These are phyloP conservation scores for Mycena vitilis DNA, from an alignment of 768 basidiomycete genomes.

Conservation along the genomic window DNA sequence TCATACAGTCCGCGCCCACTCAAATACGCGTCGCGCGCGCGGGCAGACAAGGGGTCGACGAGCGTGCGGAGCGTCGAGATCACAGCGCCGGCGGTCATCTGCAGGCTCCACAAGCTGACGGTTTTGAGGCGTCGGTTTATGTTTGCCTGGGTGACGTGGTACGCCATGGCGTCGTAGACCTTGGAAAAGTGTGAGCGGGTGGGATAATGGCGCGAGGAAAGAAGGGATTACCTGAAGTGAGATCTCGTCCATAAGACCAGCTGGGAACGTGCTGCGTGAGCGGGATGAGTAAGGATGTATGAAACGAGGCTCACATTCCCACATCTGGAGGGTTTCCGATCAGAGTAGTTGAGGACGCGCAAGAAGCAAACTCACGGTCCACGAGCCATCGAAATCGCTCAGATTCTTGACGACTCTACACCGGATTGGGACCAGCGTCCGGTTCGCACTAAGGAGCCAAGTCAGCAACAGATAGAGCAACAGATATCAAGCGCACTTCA, in stretches of 20 bases:
- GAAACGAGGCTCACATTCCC: constrained; percentile 77
- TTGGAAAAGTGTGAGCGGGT: constrained; percentile 42
- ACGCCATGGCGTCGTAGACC: constrained; percentile 93
- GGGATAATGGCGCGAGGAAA: background rate
- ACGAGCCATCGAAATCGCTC: constrained; percentile 92
- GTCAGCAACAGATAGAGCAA: background rate
- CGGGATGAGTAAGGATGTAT: constrained; percentile 24
- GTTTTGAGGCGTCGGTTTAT: constrained; percentile 90
- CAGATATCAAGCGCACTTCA: constrained; percentile 75
- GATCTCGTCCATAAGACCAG: constrained; percentile 92
- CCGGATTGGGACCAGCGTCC: constrained; percentile 93
- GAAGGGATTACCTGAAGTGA: constrained; percentile 73
- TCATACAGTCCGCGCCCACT: constrained; percentile 41
- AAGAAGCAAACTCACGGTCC: constrained; percentile 81
- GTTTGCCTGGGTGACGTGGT: constrained; percentile 93
- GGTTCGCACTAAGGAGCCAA: constrained; percentile 75
- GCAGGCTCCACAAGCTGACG: constrained; percentile 94
- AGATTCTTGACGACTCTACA: constrained; percentile 89
- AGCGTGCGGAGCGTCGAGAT: constrained; percentile 80
- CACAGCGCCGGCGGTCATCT: constrained; percentile 91
- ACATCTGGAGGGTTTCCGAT: constrained; percentile 67
- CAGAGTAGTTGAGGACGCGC: constrained; percentile 18
- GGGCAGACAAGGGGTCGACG: constrained; percentile 74
- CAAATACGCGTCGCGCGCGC: constrained; percentile 58
- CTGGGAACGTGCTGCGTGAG: constrained; percentile 52